Percentiles rank a stretch among this genome's conserved stretches.
Evolutionary conservation across 2,329 filamentous ascomycete species (phyloP).

Genomic region (Ophiostoma piceae): DNA sequence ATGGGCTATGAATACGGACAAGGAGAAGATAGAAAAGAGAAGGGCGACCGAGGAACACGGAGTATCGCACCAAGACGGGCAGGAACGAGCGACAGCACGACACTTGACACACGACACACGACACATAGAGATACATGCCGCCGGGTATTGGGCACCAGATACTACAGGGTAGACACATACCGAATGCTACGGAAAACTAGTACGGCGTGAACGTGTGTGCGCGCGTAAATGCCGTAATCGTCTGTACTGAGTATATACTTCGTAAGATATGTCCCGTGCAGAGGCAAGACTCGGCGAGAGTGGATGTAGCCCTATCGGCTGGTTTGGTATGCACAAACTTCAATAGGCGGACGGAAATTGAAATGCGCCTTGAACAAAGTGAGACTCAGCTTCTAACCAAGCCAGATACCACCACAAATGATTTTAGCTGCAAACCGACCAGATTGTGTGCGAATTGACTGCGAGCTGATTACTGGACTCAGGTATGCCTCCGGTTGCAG

Average conservation of each 20-base stretch:
- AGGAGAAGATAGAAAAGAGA: conserved; percentile 10
- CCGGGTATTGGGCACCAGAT: neutral
- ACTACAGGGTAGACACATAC: neutral
- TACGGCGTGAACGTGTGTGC: neutral
- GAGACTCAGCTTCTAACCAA: no score
- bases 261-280: neutral
- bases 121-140: neutral
- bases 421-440: neutral
- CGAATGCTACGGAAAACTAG: neutral
- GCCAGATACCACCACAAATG: no score
- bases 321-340: neutral
- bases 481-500: neutral
- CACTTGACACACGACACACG: neutral
- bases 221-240: neutral
- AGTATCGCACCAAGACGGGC: conserved; percentile 3
- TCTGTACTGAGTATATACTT: neutral
- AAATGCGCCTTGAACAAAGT: no score
- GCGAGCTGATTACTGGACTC: no score
- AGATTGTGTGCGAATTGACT: neutral
- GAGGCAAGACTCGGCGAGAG: neutral
- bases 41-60: conserved; percentile 3
- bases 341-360: neutral
- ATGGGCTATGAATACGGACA: conserved; percentile 2
- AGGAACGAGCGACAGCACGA: neutral
- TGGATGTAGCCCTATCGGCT: neutral